phyloP scores from a whole-genome alignment of 2,329 filamentous ascomycete species.

The Metarhizium brunneum region DNA sequence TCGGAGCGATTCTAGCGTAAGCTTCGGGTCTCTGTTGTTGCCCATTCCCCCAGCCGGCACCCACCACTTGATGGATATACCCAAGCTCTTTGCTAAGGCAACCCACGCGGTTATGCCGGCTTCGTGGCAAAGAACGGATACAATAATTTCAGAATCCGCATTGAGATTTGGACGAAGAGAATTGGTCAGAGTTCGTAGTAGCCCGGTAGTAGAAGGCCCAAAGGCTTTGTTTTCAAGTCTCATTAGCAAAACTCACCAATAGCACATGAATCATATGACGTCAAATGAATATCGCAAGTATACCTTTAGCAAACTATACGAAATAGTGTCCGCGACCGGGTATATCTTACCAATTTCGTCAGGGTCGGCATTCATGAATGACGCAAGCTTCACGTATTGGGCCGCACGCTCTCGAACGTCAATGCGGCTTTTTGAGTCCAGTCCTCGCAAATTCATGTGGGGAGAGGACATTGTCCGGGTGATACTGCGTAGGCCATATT shows the following conservation, averaged over 20 bases:
- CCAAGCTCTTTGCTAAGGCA: conserved; percentile 46
- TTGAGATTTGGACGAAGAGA: conserved; percentile 35
- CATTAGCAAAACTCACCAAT: neutral
- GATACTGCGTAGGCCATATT: neutral
- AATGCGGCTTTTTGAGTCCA: conserved; percentile 5
- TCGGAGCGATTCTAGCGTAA: conserved; percentile 36
- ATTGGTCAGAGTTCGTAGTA: conserved; percentile 60
- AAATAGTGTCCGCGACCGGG: neutral
- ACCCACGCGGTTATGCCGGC: conserved; percentile 69
- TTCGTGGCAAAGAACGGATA: conserved; percentile 67
- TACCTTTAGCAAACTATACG: no score
- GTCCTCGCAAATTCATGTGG: conserved; percentile 7
- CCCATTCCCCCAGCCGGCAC: neutral
- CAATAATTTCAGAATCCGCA: conserved; percentile 53
- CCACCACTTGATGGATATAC: neutral
- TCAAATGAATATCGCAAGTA: no score
- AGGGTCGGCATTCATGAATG: conserved; percentile 4
- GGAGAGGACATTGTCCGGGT: conserved; percentile 6
- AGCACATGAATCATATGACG: no score
- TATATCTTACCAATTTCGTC: conserved; percentile 4
- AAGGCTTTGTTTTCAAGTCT: conserved; percentile 22
- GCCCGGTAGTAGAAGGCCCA: conserved; percentile 64
- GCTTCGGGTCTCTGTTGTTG: conserved; percentile 34
- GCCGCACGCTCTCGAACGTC: conserved; percentile 2
- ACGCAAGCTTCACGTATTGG: conserved; percentile 1